Evolutionary conservation across 2,329 filamentous ascomycete species (phyloP).

Genomic region (Didymella pinodella): DNA sequence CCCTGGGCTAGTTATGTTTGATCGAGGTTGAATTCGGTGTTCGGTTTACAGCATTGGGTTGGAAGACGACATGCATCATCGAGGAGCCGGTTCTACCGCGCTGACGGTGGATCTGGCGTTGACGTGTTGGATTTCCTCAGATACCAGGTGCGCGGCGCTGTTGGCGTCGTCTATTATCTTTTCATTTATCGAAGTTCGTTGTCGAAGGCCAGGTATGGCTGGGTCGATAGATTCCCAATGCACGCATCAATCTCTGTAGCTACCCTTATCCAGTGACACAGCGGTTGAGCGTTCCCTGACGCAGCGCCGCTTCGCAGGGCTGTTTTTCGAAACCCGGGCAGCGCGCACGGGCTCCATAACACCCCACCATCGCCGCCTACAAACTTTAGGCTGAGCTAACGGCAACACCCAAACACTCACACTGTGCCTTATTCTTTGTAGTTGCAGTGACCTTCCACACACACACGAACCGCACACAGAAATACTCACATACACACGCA

Average conservation of each 20-base stretch:
- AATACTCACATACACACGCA: slow-evolving; percentile 14
- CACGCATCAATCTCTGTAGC: not conserved
- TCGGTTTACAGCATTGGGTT: slow-evolving; percentile 11
- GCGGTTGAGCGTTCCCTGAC: not conserved
- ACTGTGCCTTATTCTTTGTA: slow-evolving; percentile 18
- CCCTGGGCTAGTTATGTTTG: not conserved
- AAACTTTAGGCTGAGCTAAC: slow-evolving; percentile 35
- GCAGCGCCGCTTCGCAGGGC: not conserved
- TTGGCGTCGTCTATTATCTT: slow-evolving; percentile 5
- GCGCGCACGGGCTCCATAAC: slow-evolving; percentile 2
- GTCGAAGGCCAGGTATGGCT: not conserved
- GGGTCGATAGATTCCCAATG: not conserved
- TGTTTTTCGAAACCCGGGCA: slow-evolving; percentile 4
- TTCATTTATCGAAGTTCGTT: too few relatives aligned
- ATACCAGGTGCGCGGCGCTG: slow-evolving; percentile 12
- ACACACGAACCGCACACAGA: slow-evolving; percentile 15
- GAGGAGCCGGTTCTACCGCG: not conserved
- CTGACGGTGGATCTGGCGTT: slow-evolving; percentile 11
- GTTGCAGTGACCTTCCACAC: slow-evolving; percentile 10
- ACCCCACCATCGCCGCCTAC: slow-evolving; percentile 36
- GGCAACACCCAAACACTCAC: slow-evolving; percentile 29
- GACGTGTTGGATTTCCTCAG: slow-evolving; percentile 16
- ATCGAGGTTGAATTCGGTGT: slow-evolving; percentile 6
- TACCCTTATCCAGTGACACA: not conserved
- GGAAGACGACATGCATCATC: slow-evolving; percentile 17